Evolutionary conservation across 2,329 filamentous ascomycete genomes (phyloP).

Genomic region (Neoascochyta sp.): DNA sequence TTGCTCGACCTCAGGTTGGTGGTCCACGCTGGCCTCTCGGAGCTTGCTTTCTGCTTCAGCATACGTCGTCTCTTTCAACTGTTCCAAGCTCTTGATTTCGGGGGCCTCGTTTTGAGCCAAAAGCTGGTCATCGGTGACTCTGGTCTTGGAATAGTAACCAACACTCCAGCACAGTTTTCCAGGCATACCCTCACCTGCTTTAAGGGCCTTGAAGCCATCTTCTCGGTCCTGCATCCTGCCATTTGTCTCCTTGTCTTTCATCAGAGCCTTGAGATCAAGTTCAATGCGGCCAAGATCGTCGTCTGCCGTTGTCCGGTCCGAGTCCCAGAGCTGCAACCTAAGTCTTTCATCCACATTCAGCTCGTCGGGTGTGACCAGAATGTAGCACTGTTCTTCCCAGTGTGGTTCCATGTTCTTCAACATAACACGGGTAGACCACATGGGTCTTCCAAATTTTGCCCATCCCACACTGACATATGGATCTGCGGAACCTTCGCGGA

Average conservation of each 20-base stretch:
- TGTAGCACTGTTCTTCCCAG: slow-evolving; percentile 67
- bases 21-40: slow-evolving; percentile 59
- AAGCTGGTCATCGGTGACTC: slow-evolving; percentile 61
- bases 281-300: slow-evolving; percentile 73
- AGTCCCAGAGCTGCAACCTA: slow-evolving; percentile 71
- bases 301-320: slow-evolving; percentile 67
- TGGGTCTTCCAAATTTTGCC: slow-evolving; percentile 71
- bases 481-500: slow-evolving; percentile 62
- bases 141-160: slow-evolving; percentile 66
- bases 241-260: slow-evolving; percentile 56
- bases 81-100: slow-evolving; percentile 54
- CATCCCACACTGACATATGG: slow-evolving; percentile 69
- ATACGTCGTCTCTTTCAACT: slow-evolving; percentile 57
- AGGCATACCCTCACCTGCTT: slow-evolving; percentile 64
- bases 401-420: slow-evolving; percentile 62
- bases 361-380: slow-evolving; percentile 68
- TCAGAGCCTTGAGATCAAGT: slow-evolving; percentile 62
- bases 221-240: slow-evolving; percentile 60
- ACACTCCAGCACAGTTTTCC: slow-evolving; percentile 67
- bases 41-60: slow-evolving; percentile 58
- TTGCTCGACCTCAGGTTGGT: slow-evolving; percentile 62
- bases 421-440: slow-evolving; percentile 64
- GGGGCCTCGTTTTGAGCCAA: slow-evolving; percentile 58
- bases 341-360: slow-evolving; percentile 68
- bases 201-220: slow-evolving; percentile 63